These are phyloP conservation scores for Pittosporum tobira DNA, from an alignment of 129 eudicot species.

Conservation along the genomic window DNA sequence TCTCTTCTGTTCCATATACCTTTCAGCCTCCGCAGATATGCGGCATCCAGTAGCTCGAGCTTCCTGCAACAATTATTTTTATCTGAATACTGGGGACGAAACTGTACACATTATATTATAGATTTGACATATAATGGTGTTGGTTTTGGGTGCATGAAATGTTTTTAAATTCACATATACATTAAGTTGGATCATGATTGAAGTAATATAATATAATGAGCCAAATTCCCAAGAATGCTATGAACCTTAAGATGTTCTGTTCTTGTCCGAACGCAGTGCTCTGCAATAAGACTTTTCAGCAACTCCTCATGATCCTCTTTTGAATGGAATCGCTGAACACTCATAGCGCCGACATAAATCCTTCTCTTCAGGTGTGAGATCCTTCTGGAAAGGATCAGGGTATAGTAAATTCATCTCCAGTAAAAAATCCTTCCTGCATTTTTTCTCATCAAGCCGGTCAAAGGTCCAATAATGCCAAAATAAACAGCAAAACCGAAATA, in stretches of 20 bases:
- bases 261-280: conserved; percentile 68
- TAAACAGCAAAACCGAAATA: background rate
- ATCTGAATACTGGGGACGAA: background rate
- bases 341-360: conserved; percentile 63
- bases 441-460: conserved; percentile 93
- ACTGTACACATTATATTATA: background rate
- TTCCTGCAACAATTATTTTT: conserved; percentile 37
- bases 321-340: conserved; percentile 89
- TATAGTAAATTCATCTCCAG: conserved; percentile 74
- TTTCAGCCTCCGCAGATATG: conserved; percentile 73
- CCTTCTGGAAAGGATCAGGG: conserved; percentile 66
- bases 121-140: background rate
- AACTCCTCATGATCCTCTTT: conserved; percentile 77
- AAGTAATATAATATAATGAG: background rate
- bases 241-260: conserved; percentile 74
- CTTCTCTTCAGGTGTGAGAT: conserved; percentile 72
- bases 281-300: conserved; percentile 67
- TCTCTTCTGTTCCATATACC: conserved; percentile 70
- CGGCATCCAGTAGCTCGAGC: conserved; percentile 91
- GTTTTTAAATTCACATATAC: background rate
- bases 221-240: background rate
- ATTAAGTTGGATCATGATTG: too few species aligned
- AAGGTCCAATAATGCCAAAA: conserved; percentile 13
- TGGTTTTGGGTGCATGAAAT: background rate
- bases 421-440: conserved; percentile 77